phyloP scores from a whole-genome alignment of 1,139 yeast species.

The Lodderomyces oxycetoniae region DNA sequence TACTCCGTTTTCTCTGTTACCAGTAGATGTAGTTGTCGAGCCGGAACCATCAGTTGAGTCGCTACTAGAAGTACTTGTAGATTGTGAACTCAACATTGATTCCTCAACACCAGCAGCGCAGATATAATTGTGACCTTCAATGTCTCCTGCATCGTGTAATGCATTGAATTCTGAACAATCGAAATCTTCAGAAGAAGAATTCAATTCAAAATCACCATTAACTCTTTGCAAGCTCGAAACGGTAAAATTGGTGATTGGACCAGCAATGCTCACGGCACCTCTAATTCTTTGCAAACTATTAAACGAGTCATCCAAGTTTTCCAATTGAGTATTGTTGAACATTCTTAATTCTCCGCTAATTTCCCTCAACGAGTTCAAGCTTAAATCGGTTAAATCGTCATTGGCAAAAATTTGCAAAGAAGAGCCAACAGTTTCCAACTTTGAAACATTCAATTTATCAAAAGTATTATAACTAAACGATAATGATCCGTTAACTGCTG shows the following conservation, averaged over 20 bases:
- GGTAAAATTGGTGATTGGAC: slow-evolving; percentile 38
- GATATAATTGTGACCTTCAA: slow-evolving; percentile 44
- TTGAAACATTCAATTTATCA: slow-evolving; percentile 27
- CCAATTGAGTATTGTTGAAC: slow-evolving; percentile 41
- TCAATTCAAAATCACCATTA: slow-evolving; percentile 41
- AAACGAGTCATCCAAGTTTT: slow-evolving; percentile 29
- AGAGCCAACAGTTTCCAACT: slow-evolving; percentile 34
- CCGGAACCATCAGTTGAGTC: slow-evolving; percentile 7
- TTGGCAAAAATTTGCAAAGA: slow-evolving; percentile 42
- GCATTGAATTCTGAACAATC: slow-evolving; percentile 34
- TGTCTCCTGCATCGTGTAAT: slow-evolving; percentile 29
- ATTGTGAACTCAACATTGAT: slow-evolving; percentile 14
- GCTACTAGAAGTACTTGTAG: slow-evolving; percentile 13
- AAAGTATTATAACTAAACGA: slow-evolving; percentile 40
- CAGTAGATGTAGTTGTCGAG: slow-evolving; percentile 7
- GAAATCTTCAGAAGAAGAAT: slow-evolving; percentile 36
- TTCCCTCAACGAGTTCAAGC: slow-evolving; percentile 26
- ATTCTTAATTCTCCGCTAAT: slow-evolving; percentile 44
- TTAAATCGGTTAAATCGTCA: slow-evolving; percentile 34
- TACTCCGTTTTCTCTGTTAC: slow-evolving; percentile 1
- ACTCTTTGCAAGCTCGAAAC: slow-evolving; percentile 35
- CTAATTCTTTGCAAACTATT: slow-evolving; percentile 29
- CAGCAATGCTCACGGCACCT: slow-evolving; percentile 43
- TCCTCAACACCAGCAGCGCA: slow-evolving; percentile 28
- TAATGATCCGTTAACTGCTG: slow-evolving; percentile 41